Evolutionary conservation across 768 basidiomycete genomes (phyloP), one percentile per base, ranked within the genome.

Genomic region (Panaeolus papilionaceus): DNA sequence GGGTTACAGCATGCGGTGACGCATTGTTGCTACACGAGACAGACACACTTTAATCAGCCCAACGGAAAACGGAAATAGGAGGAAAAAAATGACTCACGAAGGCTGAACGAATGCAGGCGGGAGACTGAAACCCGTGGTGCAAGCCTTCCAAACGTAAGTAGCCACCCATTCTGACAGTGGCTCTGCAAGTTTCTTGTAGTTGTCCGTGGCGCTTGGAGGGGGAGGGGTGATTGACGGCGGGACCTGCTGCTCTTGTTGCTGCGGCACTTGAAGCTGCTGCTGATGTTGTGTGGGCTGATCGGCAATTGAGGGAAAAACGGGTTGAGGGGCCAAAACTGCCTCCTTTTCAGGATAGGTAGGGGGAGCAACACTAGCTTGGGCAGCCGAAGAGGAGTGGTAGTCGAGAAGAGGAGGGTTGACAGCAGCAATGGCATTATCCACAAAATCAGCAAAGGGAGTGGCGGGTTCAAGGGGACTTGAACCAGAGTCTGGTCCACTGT

Each of bases 91-190:
- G 23, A 83, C 90, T 73, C 81, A 93, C 92, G 76, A 80, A 58
- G 87, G 80, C 68, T 81, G 82, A 5, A 84, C 81, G 71, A 89
- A 88, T 39, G 76, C 73, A 9, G 83, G 71, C 3, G 89, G 87
- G 63, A 93, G 79, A 71, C 85, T 84, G 66, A 89, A 82, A 54
- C 87, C 89, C n/a, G 89, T 90, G 16, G 90, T 91, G 75, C 92
- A 93, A 54, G 88, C 88, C 75, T 91, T 92, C 93, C 93, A 94
- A 16, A 93, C 88, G 74, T 91, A 94, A 63, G 83, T 84, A 49
- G 91, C 89, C 26, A 93, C 79, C 93, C 93, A 94, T 66, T 91
- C 89, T 3, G 93, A 86, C 68, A 94, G 81, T 18, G 92, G 92
- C 64, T 92, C 91, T 0, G 90, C 87, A 10, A 94, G 82, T 72